Evolutionary conservation across 768 basidiomycete species (phyloP).

Genomic region (Mycena belliarum): DNA sequence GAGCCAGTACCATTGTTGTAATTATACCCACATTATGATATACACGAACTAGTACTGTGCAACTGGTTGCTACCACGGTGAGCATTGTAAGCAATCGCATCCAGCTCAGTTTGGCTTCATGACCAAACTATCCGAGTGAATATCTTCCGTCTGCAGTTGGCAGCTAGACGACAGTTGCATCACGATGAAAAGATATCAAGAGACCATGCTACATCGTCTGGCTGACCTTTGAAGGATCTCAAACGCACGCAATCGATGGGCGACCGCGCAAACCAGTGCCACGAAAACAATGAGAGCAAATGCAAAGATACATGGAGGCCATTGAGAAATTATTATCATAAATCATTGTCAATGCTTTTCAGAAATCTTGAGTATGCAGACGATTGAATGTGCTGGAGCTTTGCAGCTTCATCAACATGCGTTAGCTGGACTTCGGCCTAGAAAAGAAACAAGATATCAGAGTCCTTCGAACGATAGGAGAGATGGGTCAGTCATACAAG

Average conservation of each 20-base stretch:
- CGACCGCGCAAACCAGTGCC: too few species aligned
- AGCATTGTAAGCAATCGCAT: too few species aligned
- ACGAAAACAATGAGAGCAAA: conserved; percentile 10
- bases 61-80: too few species aligned
- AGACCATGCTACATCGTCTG: too few species aligned
- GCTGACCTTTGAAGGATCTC: not conserved
- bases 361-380: conserved; percentile 66
- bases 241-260: too few species aligned
- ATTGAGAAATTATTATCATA: conserved; percentile 18
- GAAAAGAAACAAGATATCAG: not conserved
- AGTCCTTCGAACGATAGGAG: too few species aligned
- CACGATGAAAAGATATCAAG: too few species aligned
- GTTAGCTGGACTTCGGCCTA: conserved; percentile 47
- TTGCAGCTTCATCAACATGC: conserved; percentile 57
- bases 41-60: conserved; percentile 9
- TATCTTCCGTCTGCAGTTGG: too few species aligned
- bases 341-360: conserved; percentile 45
- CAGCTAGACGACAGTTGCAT: too few species aligned
- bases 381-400: conserved; percentile 64
- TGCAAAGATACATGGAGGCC: conserved; percentile 8
- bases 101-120: too few species aligned
- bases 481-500: conserved; percentile 41
- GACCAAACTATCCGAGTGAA: too few species aligned
- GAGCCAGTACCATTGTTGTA: not conserved
- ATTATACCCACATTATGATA: not conserved